A percentile compares a stretch with the other conserved stretches of the same genome.
Evolutionary conservation across 2,329 filamentous ascomycete genomes (phyloP).

Genomic region (Rhytidhysteron rufulum): DNA sequence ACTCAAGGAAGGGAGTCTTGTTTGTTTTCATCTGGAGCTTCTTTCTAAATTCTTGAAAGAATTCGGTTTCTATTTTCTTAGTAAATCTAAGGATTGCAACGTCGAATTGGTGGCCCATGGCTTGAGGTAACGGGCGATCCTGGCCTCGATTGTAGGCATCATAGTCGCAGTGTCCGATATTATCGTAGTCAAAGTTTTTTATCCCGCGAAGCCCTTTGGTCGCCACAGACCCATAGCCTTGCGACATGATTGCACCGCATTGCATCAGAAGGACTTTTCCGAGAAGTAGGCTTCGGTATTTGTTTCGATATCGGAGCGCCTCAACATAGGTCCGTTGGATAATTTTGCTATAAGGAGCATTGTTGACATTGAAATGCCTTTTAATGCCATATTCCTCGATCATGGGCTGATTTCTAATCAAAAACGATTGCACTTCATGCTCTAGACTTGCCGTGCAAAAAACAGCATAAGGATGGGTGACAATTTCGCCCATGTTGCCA

Average conservation of each 20-base stretch:
- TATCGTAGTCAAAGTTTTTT: conserved; percentile 26
- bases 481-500: conserved; percentile 21
- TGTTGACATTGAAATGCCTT: too few species aligned
- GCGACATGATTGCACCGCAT: conserved; percentile 32
- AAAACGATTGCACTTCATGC: conserved; percentile 23
- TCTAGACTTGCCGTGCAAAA: conserved; percentile 28
- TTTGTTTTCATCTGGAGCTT: conserved; percentile 29
- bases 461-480: conserved; percentile 32
- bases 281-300: conserved; percentile 11
- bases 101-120: conserved; percentile 34
- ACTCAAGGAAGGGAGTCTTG: conserved; percentile 33
- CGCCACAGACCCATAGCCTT: conserved; percentile 34
- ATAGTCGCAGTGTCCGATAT: conserved; percentile 27
- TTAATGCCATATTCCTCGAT: conserved; percentile 32
- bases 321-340: conserved; percentile 28
- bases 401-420: conserved; percentile 20
- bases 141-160: conserved; percentile 32
- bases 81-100: conserved; percentile 32
- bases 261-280: conserved; percentile 29
- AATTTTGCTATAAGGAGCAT: conserved; percentile 24
- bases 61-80: conserved; percentile 24
- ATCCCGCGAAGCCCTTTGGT: conserved; percentile 29
- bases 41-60: conserved; percentile 23
- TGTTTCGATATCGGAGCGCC: conserved; percentile 23
- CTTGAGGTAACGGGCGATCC: conserved; percentile 30